A percentile compares a stretch with the other conserved stretches of the same genome.
Conservation (phyloP, 73 alveolate species). For the Paramecium biaurelia region DNA sequence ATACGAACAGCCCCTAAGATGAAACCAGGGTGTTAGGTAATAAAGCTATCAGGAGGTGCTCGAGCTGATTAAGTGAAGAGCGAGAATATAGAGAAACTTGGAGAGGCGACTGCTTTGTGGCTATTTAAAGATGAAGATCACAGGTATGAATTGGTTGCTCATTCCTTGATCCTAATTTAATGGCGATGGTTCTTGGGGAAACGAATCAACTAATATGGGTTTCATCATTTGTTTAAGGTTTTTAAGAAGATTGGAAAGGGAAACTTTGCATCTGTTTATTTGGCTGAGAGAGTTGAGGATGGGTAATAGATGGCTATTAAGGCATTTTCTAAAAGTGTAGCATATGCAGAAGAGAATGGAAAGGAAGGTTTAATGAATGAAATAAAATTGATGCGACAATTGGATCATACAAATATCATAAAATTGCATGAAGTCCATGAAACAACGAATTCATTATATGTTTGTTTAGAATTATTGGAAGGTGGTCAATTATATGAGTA, state of each 20-base stretch:
- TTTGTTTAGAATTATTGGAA: constrained; percentile 73
- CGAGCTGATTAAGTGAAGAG: constrained; percentile 33
- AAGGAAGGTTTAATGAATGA: constrained; percentile 84
- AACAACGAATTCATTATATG: constrained; percentile 72
- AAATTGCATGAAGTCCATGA: constrained; percentile 79
- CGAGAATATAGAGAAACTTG: constrained; percentile 30
- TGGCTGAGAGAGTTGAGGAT: constrained; percentile 66
- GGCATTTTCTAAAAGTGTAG: constrained; percentile 60
- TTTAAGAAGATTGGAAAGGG: constrained; percentile 64
- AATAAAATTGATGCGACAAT: constrained; percentile 82
- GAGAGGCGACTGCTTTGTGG: background rate
- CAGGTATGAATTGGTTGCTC: background rate
- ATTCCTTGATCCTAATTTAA: background rate
- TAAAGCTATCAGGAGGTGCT: background rate
- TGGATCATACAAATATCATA: constrained; percentile 90
- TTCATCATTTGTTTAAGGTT: constrained; percentile 61
- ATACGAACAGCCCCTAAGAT: constrained; percentile 42
- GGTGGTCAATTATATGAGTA: constrained; percentile 84
- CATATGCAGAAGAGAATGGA: constrained; percentile 65
- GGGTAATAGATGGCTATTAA: constrained; percentile 59
- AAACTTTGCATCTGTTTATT: constrained; percentile 63
- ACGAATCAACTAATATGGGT: constrained; percentile 44
- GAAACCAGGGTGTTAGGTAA: background rate
- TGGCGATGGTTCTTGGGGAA: constrained; percentile 59
- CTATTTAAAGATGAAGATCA: background rate